Base-by-base conservation (phyloP, 495 filamentous ascomycete genomes). In the Aspergillus biplanus region DNA sequence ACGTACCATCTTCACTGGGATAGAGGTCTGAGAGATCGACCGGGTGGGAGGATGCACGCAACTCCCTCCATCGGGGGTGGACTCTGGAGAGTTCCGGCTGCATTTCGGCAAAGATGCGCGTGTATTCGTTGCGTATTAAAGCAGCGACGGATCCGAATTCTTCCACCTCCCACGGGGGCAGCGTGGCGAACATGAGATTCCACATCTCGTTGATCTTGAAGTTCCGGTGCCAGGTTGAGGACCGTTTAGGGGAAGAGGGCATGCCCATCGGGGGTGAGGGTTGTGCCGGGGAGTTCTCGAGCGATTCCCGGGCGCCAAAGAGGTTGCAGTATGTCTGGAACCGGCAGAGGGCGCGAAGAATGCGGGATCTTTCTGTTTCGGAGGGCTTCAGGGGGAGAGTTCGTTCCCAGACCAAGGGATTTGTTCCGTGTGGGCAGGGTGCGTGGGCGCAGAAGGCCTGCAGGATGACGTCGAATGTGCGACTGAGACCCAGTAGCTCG, bases 91-190 rank as follows among this genome's bases (percentile, higher is more conserved):
- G 8, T 12, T 15, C 39, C 8, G 11, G 39, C 39, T 44, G 39
- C 39, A 44, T 44, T 33, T 61, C 53, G 6, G 46, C 33, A 33
- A 66, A 66, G 13, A 61, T 39, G 4, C 44, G 27, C 16, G 11
- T 55, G 16, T 66, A 66, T n/a, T 58, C 39, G 33, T 66, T 33
- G 6, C 55, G 58, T 8, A 66, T 33, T 46, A 61, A 61, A 5
- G 56, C 32, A 52, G 56, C 64, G 16, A 67, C 52, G 42, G 39
- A 64, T 21, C 65, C 65, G 33, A 67, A 61, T 33, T 67, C 65
- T 32, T 67, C 65, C 11, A 67, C 65, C 37, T 67, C 65, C 65
- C 65, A 67, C 3, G 65, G 61, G 4, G 65, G 33, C 56, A 67
- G 64, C 1, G 61, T 52, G 27, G 39, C 60, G 50, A 63, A 67